phyloP scores from a whole-genome alignment of 768 basidiomycete species.

The Kwoniella mangroviensis region DNA sequence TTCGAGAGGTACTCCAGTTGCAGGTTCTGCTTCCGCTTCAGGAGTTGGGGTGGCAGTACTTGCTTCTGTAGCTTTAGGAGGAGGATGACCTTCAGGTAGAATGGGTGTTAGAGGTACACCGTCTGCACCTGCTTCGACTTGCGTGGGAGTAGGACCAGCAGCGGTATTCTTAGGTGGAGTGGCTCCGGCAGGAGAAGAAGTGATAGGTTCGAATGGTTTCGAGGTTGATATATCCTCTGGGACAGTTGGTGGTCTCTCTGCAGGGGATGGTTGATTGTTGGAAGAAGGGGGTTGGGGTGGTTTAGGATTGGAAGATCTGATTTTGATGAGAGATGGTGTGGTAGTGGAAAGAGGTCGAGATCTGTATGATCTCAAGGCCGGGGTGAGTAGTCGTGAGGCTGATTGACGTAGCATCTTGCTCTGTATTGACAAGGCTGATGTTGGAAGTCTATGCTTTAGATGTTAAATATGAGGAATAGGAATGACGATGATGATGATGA shows the following conservation, averaged over 20 bases:
- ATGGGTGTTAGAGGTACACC: not conserved
- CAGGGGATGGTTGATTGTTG: slow-evolving; percentile 39
- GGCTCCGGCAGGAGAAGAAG: slow-evolving; percentile 23
- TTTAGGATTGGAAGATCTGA: slow-evolving; percentile 29
- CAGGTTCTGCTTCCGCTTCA: slow-evolving; percentile 9
- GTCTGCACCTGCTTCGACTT: not conserved
- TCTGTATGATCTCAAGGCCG: slow-evolving; percentile 20
- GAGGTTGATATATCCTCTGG: slow-evolving; percentile 32
- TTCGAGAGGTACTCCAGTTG: slow-evolving; percentile 12
- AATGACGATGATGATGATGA: not conserved
- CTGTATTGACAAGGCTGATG: no score
- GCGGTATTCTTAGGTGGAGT: slow-evolving; percentile 3
- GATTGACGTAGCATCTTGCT: slow-evolving; percentile 31
- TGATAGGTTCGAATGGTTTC: slow-evolving; percentile 35
- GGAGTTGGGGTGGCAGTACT: slow-evolving; percentile 17
- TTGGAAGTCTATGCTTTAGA: not conserved
- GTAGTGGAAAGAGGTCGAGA: slow-evolving; percentile 31
- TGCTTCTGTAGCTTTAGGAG: slow-evolving; percentile 4
- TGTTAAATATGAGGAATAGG: not conserved
- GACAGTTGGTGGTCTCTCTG: slow-evolving; percentile 48
- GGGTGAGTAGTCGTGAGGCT: slow-evolving; percentile 12
- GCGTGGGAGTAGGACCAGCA: slow-evolving; percentile 5
- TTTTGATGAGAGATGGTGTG: slow-evolving; percentile 29
- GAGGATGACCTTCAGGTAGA: slow-evolving; percentile 13
- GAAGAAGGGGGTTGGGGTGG: not conserved